Evolutionary conservation across 306 rosid species (phyloP), one percentile per base, ranked within the genome.

Genomic region (Prunus padus): DNA sequence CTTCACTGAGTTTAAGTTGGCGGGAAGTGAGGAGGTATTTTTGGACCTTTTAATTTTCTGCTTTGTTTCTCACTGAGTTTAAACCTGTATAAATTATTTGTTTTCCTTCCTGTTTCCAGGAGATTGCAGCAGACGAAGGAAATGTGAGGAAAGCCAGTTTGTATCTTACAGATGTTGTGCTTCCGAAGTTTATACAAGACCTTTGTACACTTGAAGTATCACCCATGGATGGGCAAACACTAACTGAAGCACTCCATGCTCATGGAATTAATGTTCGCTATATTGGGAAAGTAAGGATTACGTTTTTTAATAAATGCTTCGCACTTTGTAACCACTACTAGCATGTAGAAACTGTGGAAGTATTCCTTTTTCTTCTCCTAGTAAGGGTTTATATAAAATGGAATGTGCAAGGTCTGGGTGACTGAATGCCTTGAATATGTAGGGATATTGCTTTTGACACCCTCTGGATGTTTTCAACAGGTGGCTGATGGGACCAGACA

Each of bases 191-290:
- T 73, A 81, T 96, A 72, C 98, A 96, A 92, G 99, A 96, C 80
- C 96, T 96, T 51, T 90, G 98, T 83, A 90, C 93, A 0, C 97
- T 96, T 71, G 99, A 96, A 92, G 97, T 96, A 77, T 96, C 99
- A 3, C 99, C 99, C 5, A 96, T 96, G 99, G 99, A 96, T 83
- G 98, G 99, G 65, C 99, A 92, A 82, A 96, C 99, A 65, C 75
- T 96, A 73, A 90, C 97, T 65, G 99, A 96, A 85, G 99, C 97
- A 63, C 92, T 96, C 56, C 99, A 96, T 84, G 99, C 98, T 76
- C 97, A 92, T 82, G 99, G 99, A 83, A 90, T 96, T 68, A 96
- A 92, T 82, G 85, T 96, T 84, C 99, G 99, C 65, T 92, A 96
- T 71, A 85, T 96, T 77, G 99, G 99, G 83, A 92, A 89, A 76